These are phyloP conservation scores for Aspergillus indologenus DNA, from an alignment of 495 filamentous ascomycete species.

Conservation along the genomic window DNA sequence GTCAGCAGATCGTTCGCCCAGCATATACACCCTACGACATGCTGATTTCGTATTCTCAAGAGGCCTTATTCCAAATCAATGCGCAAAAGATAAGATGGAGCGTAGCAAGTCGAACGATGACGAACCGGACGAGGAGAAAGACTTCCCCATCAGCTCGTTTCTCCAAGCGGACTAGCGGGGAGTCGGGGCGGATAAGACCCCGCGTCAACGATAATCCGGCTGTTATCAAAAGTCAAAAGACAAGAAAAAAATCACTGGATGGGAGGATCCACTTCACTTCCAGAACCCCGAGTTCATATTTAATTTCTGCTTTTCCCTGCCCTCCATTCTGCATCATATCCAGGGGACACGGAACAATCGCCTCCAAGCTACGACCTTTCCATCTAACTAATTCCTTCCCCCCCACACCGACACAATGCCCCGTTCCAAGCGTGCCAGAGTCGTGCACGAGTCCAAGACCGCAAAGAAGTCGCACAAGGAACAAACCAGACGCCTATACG, in stretches of 20 bases:
- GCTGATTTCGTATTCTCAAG: background rate
- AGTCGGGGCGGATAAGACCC: conserved; percentile 35
- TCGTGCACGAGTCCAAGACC: conserved; percentile 85
- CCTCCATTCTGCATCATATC: background rate
- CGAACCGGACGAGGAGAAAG: background rate
- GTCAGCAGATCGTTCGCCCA: background rate
- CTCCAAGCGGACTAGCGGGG: conserved; percentile 30
- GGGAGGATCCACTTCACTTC: conserved; percentile 13
- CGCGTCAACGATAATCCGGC: conserved; percentile 38
- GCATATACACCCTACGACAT: background rate
- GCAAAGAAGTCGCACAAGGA: conserved; percentile 88
- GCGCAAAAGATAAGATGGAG: background rate
- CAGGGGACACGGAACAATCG: background rate
- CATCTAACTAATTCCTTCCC: background rate
- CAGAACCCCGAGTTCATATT: conserved; percentile 17
- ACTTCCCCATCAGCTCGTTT: conserved; percentile 31
- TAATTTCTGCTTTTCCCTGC: background rate
- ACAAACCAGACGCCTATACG: conserved; percentile 80
- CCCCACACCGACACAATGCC: conserved; percentile 64
- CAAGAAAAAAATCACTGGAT: conserved; percentile 24
- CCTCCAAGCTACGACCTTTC: background rate
- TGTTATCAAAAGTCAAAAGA: conserved; percentile 43
- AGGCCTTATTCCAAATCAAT: background rate
- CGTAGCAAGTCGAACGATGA: conserved; percentile 3
- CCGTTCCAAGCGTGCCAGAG: conserved; percentile 86